A percentile compares a stretch with the other conserved stretches of the same genome.
Conservation (phyloP, 768 basidiomycete species). For the Boletus subcaerulescens region DNA sequence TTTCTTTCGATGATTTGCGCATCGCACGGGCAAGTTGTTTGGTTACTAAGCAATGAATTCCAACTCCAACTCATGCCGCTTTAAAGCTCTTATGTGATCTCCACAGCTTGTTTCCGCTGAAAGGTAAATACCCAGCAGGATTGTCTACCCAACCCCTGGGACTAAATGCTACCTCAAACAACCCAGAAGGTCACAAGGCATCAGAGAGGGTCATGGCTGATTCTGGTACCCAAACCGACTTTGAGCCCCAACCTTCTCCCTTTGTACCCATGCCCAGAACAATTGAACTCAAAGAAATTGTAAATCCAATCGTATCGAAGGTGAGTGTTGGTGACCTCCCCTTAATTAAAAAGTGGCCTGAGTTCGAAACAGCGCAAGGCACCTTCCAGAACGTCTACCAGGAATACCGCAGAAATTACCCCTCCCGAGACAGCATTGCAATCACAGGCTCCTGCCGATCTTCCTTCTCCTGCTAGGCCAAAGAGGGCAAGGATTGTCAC, state of each 20-base stretch:
- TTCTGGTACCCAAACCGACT: conserved; percentile 29
- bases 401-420: conserved; percentile 14
- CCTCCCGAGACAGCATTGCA: conserved; percentile 10
- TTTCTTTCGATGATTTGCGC: conserved; percentile 48
- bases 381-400: conserved; percentile 16
- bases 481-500: conserved; percentile 29
- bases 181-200: background rate
- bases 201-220: conserved; percentile 20
- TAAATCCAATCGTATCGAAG: conserved; percentile 21
- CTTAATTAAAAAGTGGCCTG: background rate
- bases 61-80: conserved; percentile 11
- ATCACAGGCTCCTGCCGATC: conserved; percentile 14
- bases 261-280: conserved; percentile 9
- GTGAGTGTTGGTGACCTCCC: background rate
- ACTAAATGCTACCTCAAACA: background rate
- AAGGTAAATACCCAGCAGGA: conserved; percentile 4
- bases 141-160: background rate
- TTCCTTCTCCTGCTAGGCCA: conserved; percentile 25
- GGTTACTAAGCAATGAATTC: conserved; percentile 1
- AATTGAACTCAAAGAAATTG: conserved; percentile 20
- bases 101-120: conserved; percentile 20
- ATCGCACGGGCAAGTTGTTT: conserved; percentile 53
- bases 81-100: conserved; percentile 42
- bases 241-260: conserved; percentile 10
- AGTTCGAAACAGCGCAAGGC: conserved; percentile 30